phyloP scores from a whole-genome alignment of 331 rosid genomes.

The Acacia concinna region DNA sequence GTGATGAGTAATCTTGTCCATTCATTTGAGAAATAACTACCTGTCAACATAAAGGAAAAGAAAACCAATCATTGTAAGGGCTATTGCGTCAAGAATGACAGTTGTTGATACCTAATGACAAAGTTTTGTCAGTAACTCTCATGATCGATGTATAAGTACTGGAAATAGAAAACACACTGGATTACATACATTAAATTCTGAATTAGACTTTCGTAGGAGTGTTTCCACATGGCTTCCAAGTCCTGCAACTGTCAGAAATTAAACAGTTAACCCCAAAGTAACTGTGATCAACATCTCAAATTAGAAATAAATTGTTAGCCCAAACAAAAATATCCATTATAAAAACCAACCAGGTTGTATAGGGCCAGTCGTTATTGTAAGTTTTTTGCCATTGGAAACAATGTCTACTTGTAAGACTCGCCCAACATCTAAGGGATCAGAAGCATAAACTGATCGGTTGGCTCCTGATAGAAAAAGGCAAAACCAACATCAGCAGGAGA shows the following conservation, averaged over 20 bases:
- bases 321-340: too few relatives aligned
- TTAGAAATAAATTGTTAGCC: constrained; percentile 10
- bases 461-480: constrained; percentile 67
- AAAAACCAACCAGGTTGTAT: constrained; percentile 80
- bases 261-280: constrained; percentile 34
- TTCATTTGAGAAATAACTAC: constrained; percentile 88
- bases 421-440: constrained; percentile 92
- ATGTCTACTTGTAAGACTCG: constrained; percentile 81
- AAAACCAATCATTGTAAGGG: neutral
- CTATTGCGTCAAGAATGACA: neutral
- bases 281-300: neutral
- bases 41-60: constrained; percentile 50
- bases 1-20: constrained; percentile 83
- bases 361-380: constrained; percentile 61
- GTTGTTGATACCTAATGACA: neutral
- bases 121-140: neutral
- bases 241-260: constrained; percentile 66
- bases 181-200: constrained; percentile 78
- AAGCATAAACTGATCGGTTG: constrained; percentile 62
- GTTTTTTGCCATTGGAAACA: constrained; percentile 63
- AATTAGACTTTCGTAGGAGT: constrained; percentile 76
- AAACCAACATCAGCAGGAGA: constrained; percentile 25
- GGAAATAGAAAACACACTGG: constrained; percentile 13
- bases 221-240: constrained; percentile 73
- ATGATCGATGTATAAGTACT: neutral